phyloP scores from a whole-genome alignment of 2,329 filamentous ascomycete genomes.

The Apiospora rasikravindrae region DNA sequence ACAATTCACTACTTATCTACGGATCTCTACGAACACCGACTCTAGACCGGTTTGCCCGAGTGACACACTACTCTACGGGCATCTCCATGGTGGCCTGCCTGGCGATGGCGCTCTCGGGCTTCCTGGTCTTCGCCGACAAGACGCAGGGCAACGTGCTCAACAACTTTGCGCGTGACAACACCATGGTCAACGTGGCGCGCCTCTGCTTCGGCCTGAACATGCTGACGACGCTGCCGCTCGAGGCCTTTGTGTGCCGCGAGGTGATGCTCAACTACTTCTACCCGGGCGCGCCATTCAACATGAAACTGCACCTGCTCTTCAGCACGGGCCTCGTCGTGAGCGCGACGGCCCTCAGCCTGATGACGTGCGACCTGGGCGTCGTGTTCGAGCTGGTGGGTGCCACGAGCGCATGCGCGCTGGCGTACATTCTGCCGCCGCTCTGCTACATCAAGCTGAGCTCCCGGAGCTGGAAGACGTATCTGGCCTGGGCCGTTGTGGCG shows the following conservation, averaged over 20 bases:
- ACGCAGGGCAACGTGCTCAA: slow-evolving; percentile 97
- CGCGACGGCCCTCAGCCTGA: slow-evolving; percentile 76
- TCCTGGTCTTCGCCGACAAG: slow-evolving; percentile 89
- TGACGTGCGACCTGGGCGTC: slow-evolving; percentile 91
- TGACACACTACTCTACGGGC: slow-evolving; percentile 91
- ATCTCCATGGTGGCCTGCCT: slow-evolving; percentile 94
- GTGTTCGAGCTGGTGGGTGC: slow-evolving; percentile 97
- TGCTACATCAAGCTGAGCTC: slow-evolving; percentile 95
- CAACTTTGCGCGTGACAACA: slow-evolving; percentile 91
- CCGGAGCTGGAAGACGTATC: slow-evolving; percentile 73
- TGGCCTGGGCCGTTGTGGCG: slow-evolving; percentile 72
- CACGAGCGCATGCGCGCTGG: slow-evolving; percentile 90
- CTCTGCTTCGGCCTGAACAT: slow-evolving; percentile 98
- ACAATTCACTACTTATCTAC: slow-evolving; percentile 97
- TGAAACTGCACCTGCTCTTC: slow-evolving; percentile 84
- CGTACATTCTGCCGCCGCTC: slow-evolving; percentile 92
- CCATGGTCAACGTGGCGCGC: slow-evolving; percentile 92
- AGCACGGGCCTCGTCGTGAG: slow-evolving; percentile 81
- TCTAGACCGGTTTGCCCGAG: slow-evolving; percentile 89
- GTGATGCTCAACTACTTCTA: slow-evolving; percentile 89
- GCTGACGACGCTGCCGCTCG: slow-evolving; percentile 94
- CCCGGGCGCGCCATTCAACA: slow-evolving; percentile 74
- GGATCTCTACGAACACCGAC: slow-evolving; percentile 93
- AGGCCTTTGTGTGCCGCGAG: slow-evolving; percentile 96
- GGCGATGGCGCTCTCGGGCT: slow-evolving; percentile 84